Evolutionary conservation across 345 rosid genomes (phyloP), one percentile per base, ranked within the genome.

Genomic region (Adansonia digitata): DNA sequence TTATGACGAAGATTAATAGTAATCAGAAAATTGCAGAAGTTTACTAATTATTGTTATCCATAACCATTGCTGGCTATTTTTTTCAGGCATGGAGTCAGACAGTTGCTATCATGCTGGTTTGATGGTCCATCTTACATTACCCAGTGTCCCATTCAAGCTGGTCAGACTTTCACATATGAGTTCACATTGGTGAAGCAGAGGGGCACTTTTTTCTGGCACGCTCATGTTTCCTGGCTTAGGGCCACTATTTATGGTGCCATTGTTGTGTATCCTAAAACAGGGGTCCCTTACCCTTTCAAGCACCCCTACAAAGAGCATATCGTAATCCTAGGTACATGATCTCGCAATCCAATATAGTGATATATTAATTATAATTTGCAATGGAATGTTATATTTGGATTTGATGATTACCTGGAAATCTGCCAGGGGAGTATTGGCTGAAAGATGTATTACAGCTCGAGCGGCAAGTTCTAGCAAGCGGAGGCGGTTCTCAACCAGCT

Each of bases 61-160:
- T 52, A 7, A 40, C 37, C 37, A 37, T 51, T 77, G 40, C n/a
- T 9, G 43, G 15, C 18, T 13, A 13, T 2, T 13, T 40, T 14
- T 71, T 52, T 17, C 39, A 91, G 98, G 98, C 98, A 94, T 77
- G 98, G 97, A 20, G 88, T 94, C 26, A 85, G 91, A 84, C 98
- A 91, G 78, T 86, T 76, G 77, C 79, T 86, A 48, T 89, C 98
- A 5, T 89, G 96, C 81, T 94, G 97, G 98, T 90, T 82, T 53
- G 98, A 92, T 73, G 97, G 97, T 63, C 95, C 98, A 5, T 84
- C 98, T 7, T 92, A 94, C 78, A 88, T 94, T 49, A 94, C 97
- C 17, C 98, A 94, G 65, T 94, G 97, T 74, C 97, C 97, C 3
- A 90, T 91, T 53, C 90, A 86, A 77, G 76, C 89, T 1, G 95